Evolutionary conservation across 805 yeast genomes (phyloP), one percentile per base, ranked within the genome.

Genomic region (Teunomyces cretensis): DNA sequence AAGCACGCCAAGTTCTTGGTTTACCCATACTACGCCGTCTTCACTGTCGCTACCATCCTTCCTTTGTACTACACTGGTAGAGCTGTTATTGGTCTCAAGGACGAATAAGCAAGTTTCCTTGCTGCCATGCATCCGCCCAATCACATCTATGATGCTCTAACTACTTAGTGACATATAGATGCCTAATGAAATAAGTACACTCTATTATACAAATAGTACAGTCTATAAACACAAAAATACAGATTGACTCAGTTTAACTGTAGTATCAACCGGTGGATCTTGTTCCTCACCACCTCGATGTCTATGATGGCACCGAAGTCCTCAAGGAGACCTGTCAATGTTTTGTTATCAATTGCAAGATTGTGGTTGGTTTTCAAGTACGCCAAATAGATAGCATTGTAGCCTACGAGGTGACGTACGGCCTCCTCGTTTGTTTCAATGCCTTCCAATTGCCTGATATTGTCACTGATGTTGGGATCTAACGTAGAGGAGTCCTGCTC

Each of bases 21-120:
- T 54, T 83, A 82, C 71, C 95, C 96, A 62, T 88, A 82, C 79
- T 84, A 77, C 74, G 88, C 87, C 51, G 74, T 83, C 49, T 83
- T 87, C 67, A 72, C 87, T 45, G 75, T 84, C 49, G 74, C 88
- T 52, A 80, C 88, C 42, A 75, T 75, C 48, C 77, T 79, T 49
- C 85, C 94, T 49, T 73, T 84, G 56, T 79, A 70, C 74, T 86
- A 81, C 79, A 63, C 80, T 45, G 87, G 81, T 57, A 82, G 90
- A 75, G 94, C 94, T 55, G 60, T 78, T 52, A 61, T 72, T 33
- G 91, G 90, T 64, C 74, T 84, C 65, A 84, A 85, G 74, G 84
- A 50, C 51, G 54, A 48, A 43, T 51, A 51, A 41, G 26, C 22
- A 12, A 37, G 13, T 27, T 27, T 9, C 22, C 16, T 27, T 27